These are phyloP conservation scores for Diaporthe vexans DNA, from an alignment of 2,329 filamentous ascomycete species.

Conservation along the genomic window DNA sequence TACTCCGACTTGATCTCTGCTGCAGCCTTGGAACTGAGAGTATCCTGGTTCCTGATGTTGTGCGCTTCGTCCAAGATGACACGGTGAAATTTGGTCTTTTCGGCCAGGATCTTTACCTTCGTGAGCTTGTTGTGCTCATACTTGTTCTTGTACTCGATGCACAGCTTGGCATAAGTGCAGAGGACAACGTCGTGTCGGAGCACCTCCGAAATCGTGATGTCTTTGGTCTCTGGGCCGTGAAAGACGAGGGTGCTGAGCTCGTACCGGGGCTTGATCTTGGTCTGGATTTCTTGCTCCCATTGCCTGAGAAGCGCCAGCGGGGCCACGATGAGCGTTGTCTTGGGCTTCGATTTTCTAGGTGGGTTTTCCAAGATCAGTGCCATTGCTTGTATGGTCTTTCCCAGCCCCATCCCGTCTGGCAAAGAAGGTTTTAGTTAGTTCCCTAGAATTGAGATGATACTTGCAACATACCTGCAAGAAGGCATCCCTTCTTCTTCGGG, in stretches of 20 bases:
- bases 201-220: not conserved
- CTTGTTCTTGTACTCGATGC: constrained; percentile 30
- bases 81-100: not conserved
- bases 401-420: constrained; percentile 90
- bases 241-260: constrained; percentile 48
- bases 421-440: not conserved
- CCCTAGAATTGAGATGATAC: not conserved
- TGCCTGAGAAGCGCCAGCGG: constrained; percentile 94
- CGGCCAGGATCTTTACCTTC: constrained; percentile 18
- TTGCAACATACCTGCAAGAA: constrained; percentile 35
- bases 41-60: constrained; percentile 31
- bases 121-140: not conserved
- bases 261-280: constrained; percentile 47
- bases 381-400: constrained; percentile 90
- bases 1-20: constrained; percentile 25
- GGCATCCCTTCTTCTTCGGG: constrained; percentile 20
- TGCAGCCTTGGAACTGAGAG: constrained; percentile 31
- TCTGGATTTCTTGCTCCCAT: constrained; percentile 83
- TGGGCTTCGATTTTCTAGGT: constrained; percentile 51
- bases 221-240: constrained; percentile 44
- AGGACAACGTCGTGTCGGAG: constrained; percentile 35
- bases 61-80: constrained; percentile 37
- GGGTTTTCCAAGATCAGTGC: constrained; percentile 75
- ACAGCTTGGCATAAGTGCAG: constrained; percentile 39
- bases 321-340: constrained; percentile 82